Conservation (phyloP, 192 early-diverging fungal genomes). For the Dispira simplex region DNA sequence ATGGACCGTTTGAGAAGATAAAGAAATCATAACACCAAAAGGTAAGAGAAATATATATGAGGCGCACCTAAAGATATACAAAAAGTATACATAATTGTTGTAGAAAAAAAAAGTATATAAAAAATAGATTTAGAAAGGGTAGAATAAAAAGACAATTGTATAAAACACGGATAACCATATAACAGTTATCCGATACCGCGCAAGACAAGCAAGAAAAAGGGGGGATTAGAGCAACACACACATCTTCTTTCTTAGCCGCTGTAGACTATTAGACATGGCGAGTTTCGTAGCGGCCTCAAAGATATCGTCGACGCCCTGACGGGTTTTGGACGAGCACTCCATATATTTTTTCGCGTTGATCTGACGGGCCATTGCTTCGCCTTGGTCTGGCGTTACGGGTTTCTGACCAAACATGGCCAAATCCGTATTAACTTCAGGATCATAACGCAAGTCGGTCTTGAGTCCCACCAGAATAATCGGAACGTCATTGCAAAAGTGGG, state of each 20-base stretch:
- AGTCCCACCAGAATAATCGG: conserved; percentile 22
- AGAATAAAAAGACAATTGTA: neutral
- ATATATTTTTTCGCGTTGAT: conserved; percentile 69
- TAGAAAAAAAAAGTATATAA: conserved; percentile 2
- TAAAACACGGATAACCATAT: neutral
- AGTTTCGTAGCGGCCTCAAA: conserved; percentile 46
- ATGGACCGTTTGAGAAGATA: neutral
- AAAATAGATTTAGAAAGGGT: conserved; percentile 7
- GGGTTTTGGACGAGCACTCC: conserved; percentile 67
- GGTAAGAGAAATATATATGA: neutral
- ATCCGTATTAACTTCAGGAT: conserved; percentile 20
- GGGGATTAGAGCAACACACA: conserved; percentile 21
- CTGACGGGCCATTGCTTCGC: conserved; percentile 37
- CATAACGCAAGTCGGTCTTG: conserved; percentile 29
- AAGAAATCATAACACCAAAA: conserved; percentile 7
- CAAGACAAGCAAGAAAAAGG: neutral
- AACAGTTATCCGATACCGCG: neutral
- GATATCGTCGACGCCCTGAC: conserved; percentile 46
- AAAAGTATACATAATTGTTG: conserved; percentile 3
- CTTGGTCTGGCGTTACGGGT: conserved; percentile 37
- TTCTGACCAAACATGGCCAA: conserved; percentile 22
- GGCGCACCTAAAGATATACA: neutral
- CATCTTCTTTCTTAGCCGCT: conserved; percentile 13
- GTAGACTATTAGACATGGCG: conserved; percentile 19
- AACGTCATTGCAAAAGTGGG: conserved; percentile 15